Percentiles rank a stretch among this genome's conserved stretches.
Conservation (phyloP, 805 yeast genomes). For the Schizosaccharomyces octosporus region DNA sequence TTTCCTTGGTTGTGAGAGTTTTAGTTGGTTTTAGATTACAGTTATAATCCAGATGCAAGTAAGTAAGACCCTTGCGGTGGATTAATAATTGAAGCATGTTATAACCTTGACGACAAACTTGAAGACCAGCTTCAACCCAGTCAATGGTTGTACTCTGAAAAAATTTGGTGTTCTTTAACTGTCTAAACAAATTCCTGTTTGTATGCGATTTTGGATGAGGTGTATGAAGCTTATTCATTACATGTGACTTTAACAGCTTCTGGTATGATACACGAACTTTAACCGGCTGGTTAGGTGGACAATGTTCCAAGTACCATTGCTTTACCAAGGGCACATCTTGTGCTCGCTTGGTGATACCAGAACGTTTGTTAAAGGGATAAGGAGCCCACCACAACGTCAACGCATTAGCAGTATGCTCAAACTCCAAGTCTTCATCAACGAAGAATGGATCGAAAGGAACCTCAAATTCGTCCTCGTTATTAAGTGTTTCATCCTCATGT, state of each 20-base stretch:
- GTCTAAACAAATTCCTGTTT: conserved; percentile 35
- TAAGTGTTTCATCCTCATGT: conserved; percentile 9
- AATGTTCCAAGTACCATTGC: conserved; percentile 53
- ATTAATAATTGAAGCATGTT: conserved; percentile 76
- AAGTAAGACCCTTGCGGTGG: conserved; percentile 75
- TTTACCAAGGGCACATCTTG: conserved; percentile 75
- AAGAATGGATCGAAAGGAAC: conserved; percentile 30
- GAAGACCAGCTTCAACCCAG: conserved; percentile 97
- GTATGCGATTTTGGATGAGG: conserved; percentile 20
- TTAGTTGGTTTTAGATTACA: conserved; percentile 90
- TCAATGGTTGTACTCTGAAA: conserved; percentile 81
- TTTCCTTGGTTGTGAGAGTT: conserved; percentile 83
- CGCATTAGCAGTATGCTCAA: conserved; percentile 26
- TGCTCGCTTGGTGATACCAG: conserved; percentile 53
- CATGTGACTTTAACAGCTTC: conserved; percentile 53
- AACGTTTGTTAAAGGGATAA: conserved; percentile 54
- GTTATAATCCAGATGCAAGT: conserved; percentile 80
- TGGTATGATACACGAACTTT: conserved; percentile 77
- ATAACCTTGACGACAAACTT: conserved; percentile 77
- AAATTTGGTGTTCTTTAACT: conserved; percentile 54
- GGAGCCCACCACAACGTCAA: conserved; percentile 58
- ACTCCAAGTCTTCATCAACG: conserved; percentile 19
- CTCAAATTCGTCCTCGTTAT: conserved; percentile 16
- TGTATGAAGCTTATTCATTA: conserved; percentile 44
- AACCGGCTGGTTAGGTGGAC: conserved; percentile 32